A percentile compares a stretch with the other conserved stretches of the same genome.
phyloP scores from a whole-genome alignment of 192 early-diverging fungal species.

The Rhizophagus prolifer region DNA sequence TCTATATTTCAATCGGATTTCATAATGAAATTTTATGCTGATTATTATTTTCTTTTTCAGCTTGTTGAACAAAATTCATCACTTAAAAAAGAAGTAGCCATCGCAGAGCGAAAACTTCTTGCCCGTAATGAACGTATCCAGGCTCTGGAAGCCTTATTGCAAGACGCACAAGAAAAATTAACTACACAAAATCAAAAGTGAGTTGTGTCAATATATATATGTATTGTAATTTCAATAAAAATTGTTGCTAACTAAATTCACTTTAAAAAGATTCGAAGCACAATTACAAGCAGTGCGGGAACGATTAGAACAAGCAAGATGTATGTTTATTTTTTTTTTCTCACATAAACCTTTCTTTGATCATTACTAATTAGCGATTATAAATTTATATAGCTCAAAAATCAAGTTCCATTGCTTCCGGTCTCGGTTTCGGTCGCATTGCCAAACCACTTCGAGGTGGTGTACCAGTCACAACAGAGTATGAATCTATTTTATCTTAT shows the following conservation, averaged over 20 bases:
- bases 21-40: background rate
- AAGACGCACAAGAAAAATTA: conserved; percentile 82
- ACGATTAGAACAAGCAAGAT: conserved; percentile 77
- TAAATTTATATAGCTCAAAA: conserved; percentile 38
- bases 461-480: conserved; percentile 17
- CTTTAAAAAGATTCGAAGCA: conserved; percentile 68
- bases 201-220: background rate
- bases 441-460: conserved; percentile 93
- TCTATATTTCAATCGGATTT: background rate
- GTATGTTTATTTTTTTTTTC: conserved; percentile 37
- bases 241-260: background rate
- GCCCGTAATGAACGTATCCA: conserved; percentile 93
- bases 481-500: background rate
- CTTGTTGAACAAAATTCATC: conserved; percentile 95
- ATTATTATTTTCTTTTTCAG: conserved; percentile 34
- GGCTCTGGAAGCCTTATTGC: conserved; percentile 81
- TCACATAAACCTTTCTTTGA: background rate
- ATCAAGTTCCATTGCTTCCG: conserved; percentile 32
- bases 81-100: conserved; percentile 90
- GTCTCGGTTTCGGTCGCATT: conserved; percentile 70
- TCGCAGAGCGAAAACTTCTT: conserved; percentile 88
- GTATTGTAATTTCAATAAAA: background rate
- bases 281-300: conserved; percentile 75
- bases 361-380: background rate
- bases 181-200: conserved; percentile 73